A percentile compares a stretch with the other conserved stretches of the same genome.
phyloP scores from a whole-genome alignment of 768 basidiomycete genomes.

The Rubroboletus satanas region DNA sequence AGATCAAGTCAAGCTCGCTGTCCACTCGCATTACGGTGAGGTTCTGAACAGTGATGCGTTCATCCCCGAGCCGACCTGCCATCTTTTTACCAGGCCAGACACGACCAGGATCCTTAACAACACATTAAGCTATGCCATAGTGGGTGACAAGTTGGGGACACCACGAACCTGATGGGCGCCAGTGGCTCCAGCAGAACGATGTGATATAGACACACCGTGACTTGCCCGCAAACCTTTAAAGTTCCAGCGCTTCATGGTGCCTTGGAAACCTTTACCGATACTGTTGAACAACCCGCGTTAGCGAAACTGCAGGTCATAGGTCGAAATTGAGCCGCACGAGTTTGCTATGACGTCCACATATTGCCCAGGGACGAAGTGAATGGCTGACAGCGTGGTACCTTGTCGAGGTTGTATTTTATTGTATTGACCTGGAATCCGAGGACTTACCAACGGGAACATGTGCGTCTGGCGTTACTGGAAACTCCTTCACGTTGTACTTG shows the following conservation, averaged over 20 bases:
- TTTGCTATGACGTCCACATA: conserved; percentile 88
- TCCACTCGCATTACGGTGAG: conserved; percentile 88
- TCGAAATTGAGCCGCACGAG: conserved; percentile 53
- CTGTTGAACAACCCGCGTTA: conserved; percentile 39
- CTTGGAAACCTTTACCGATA: conserved; percentile 96
- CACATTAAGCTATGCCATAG: not conserved
- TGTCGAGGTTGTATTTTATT: not conserved
- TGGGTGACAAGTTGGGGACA: not conserved
- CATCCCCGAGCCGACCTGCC: conserved; percentile 90
- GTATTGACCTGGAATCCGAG: not conserved
- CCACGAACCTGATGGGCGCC: conserved; percentile 86
- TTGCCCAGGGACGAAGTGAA: conserved; percentile 97
- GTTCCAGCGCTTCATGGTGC: conserved; percentile 94
- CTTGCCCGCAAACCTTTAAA: conserved; percentile 89
- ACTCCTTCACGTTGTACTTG: conserved; percentile 85
- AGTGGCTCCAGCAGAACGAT: conserved; percentile 89
- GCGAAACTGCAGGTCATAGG: not conserved
- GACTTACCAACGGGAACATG: conserved; percentile 81
- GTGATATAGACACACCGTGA: conserved; percentile 94
- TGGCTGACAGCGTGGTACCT: conserved; percentile 88
- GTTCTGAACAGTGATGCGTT: conserved; percentile 81
- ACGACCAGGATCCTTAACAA: conserved; percentile 83
- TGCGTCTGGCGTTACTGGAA: conserved; percentile 84
- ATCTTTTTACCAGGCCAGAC: conserved; percentile 98
- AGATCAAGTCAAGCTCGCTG: conserved; percentile 79